Percentiles rank a stretch among this genome's conserved stretches.
Conservation (phyloP, 2,329 filamentous ascomycete species). For the Cercospora sp. region DNA sequence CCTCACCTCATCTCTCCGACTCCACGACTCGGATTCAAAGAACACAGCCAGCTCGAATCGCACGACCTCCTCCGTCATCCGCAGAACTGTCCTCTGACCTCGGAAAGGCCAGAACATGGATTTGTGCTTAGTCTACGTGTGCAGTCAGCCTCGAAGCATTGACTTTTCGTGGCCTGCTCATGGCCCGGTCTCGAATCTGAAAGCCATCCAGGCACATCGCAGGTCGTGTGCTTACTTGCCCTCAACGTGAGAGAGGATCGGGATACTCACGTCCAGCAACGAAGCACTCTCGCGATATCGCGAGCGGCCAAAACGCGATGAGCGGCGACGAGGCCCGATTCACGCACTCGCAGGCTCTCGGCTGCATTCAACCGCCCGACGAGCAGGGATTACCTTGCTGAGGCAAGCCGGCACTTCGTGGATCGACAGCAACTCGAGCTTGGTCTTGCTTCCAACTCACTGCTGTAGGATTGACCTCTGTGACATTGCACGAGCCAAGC, state of each 20-base stretch:
- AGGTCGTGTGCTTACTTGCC: not conserved
- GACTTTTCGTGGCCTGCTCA: not conserved
- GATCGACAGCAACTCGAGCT: not conserved
- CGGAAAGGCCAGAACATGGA: not conserved
- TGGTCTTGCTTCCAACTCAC: not conserved
- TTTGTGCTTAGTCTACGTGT: not conserved
- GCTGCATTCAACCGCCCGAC: not conserved
- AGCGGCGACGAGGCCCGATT: not conserved
- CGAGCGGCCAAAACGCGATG: not conserved
- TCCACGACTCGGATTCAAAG: not conserved
- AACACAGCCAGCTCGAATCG: not conserved
- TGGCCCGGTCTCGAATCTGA: not conserved
- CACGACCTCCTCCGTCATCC: not conserved
- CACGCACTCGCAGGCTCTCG: not conserved
- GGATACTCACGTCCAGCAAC: not conserved
- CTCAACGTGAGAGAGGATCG: not conserved
- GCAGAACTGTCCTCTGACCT: not conserved
- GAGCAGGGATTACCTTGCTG: slow-evolving; percentile 3
- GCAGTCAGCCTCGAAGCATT: not conserved
- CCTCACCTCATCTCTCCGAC: not conserved
- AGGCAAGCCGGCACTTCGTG: not conserved
- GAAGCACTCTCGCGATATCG: not conserved
- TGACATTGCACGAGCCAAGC: not conserved
- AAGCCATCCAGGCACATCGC: not conserved
- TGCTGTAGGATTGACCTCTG: not conserved